These are phyloP conservation scores for Tieghemostelium lacteum DNA, from an alignment of 78 protist species.

Conservation along the genomic window DNA sequence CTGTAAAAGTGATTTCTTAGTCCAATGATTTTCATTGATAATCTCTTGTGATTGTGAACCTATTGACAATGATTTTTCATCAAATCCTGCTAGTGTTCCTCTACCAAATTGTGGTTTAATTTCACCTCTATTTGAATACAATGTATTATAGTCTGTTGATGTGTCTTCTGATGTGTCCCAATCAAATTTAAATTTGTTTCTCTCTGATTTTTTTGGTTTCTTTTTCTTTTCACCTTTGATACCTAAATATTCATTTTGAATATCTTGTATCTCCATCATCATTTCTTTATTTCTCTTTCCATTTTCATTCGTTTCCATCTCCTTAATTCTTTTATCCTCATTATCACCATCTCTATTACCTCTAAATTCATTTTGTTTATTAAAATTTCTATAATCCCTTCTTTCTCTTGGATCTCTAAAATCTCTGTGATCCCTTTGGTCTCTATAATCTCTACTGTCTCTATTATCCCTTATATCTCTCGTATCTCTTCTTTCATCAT, in stretches of 20 bases:
- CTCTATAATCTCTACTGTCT: neutral
- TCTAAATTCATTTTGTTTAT: neutral
- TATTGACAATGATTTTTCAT: no score
- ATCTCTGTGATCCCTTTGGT: neutral
- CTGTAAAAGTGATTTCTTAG: slow-evolving; percentile 88
- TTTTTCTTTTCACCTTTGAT: slow-evolving; percentile 29
- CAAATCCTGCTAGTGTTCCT: slow-evolving; percentile 85
- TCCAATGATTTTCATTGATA: slow-evolving; percentile 89
- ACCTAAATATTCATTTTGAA: slow-evolving; percentile 45
- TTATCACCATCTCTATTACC: slow-evolving; percentile 13
- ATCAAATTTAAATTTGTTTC: slow-evolving; percentile 80
- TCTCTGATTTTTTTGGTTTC: slow-evolving; percentile 73
- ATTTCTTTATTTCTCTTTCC: slow-evolving; percentile 36
- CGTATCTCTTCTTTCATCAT: neutral
- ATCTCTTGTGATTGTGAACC: neutral
- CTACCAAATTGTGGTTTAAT: slow-evolving; percentile 84
- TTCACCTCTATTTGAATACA: slow-evolving; percentile 60
- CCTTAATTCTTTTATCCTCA: neutral
- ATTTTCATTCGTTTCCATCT: neutral
- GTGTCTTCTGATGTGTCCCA: slow-evolving; percentile 93
- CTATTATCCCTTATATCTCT: slow-evolving; percentile 14
- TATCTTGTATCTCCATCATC: slow-evolving; percentile 30
- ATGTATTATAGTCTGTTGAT: slow-evolving; percentile 66
- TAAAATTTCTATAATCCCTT: neutral
- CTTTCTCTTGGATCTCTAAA: slow-evolving; percentile 9